Base-by-base conservation (phyloP, 345 rosid species). In the Rhizophora mangle region DNA sequence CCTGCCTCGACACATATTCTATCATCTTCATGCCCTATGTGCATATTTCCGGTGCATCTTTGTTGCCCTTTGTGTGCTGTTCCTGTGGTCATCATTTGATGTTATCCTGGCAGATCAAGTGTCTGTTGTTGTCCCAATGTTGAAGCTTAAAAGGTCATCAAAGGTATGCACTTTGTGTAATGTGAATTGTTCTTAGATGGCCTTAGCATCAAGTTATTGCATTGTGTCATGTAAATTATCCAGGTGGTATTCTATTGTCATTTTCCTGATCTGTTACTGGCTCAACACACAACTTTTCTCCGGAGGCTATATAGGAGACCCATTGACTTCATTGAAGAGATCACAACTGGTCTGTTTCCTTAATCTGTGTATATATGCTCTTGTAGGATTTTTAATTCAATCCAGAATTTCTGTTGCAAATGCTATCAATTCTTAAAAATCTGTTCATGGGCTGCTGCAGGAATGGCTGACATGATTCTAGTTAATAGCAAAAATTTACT, bases 161-260 rank as follows among this genome's bases (percentile, higher is more conserved):
- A 94, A 94, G 96, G 96, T 94, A 80, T 20, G 47, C 15, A 8
- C n/a, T 11, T 37, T 43, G 15, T 43, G 43, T 10, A 54, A 32
- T 24, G 65, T 62, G n/a, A 39, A 46, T 53, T 47, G 21, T 26
- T 77, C 7, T 22, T 51, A 53, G 31, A 30, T 26, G 49, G 62
- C 62, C 55, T 59, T 59, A 19, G 21, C 26, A 5, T 19, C 18
- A 5, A 32, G 31, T 15, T 66, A 64, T 63, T 68, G 72, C 11
- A 52, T 30, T 39, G 13, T 39, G 27, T 20, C 21, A 37, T 27
- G 60, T 54, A 27, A 22, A 49, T 75, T 54, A 67, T 27, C 0
- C 82, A 87, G 96, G 96, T 92, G 68, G 84, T 88, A 53, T 95
- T 91, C 83, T 95, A 95, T 75, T 95, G 99, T 81, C 96, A 95